These are phyloP conservation scores for Hypoxylon perforatum DNA, from an alignment of 495 filamentous ascomycete genomes.

Conservation along the genomic window DNA sequence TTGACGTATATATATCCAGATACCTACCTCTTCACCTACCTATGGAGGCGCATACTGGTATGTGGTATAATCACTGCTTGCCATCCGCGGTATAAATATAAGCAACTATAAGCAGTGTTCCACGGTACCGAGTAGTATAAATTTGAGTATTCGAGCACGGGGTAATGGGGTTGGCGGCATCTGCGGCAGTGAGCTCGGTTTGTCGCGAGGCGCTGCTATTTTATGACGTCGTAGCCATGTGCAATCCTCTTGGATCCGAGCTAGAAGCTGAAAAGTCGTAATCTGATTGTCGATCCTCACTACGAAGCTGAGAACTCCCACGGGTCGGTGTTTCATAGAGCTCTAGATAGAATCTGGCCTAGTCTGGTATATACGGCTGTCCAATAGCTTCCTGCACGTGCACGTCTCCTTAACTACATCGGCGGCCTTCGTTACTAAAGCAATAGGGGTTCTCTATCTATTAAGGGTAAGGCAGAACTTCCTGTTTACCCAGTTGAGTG, in stretches of 20 bases:
- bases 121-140: not conserved
- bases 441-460: not conserved
- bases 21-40: conserved; percentile 1
- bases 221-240: conserved; percentile 28
- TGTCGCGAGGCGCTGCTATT: conserved; percentile 7
- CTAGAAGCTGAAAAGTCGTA: conserved; percentile 19
- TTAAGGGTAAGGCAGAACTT: no score
- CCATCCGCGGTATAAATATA: conserved; percentile 13
- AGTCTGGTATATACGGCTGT: conserved; percentile 7
- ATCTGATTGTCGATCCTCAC: conserved; percentile 17
- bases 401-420: conserved; percentile 1
- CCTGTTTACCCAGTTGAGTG: not conserved
- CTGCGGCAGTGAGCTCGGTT: conserved; percentile 23
- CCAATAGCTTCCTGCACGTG: conserved; percentile 6
- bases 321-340: conserved; percentile 1
- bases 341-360: not conserved
- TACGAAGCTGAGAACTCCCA: not conserved
- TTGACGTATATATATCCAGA: not conserved
- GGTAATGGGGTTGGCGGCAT: conserved; percentile 21
- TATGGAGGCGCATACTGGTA: no score
- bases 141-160: not conserved
- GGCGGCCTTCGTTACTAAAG: not conserved
- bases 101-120: not conserved
- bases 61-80: not conserved
- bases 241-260: conserved; percentile 12